Base-by-base conservation (phyloP, 139 green algal species). In the Parachlorella kessleri region DNA sequence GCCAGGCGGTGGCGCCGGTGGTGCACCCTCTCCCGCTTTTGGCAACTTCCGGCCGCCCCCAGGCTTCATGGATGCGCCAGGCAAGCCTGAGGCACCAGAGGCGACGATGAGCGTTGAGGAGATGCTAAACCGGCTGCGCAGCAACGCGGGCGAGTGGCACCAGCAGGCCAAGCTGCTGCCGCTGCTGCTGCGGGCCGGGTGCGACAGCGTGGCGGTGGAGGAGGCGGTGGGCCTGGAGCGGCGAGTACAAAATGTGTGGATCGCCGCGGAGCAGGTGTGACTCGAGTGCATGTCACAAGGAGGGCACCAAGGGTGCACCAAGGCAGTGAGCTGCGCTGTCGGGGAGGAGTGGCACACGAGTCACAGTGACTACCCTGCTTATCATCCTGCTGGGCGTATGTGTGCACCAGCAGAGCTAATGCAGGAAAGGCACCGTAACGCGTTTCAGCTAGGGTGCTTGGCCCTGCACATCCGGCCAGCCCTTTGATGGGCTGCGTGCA, bases 31-130 rank as follows among this genome's bases (percentile, higher is more conserved):
- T n/a, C n/a, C 78, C 26, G 42, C 53, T 36, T 69, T 68, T 4
- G 78, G 86, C 66, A 81, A 85, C 55, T 94, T 90, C 80, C 76
- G 91, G 1, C 92, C 92, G 4, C 92, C 91, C 2, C 83, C 92
- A 3, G 92, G 92, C 32, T 96, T 96, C 84, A 95, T 96, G 91
- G 86, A 95, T 35, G 79, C 80, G 1, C 78, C 21, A 37, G 37
- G 38, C 4, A 41, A 32, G 73, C 72, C n/a, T 63, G 82, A 8
- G 71, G 10, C 66, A 36, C 66, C 48, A 3, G 40, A 73, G 23
- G 1, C 32, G n/a, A 55, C 74, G 65, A 53, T 90, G 65, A 28
- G 73, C 30, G 24, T 36, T 18, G 80, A 86, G 4, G 69, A 76
- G 38, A 84, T 93, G 83, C 66, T 95, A 2, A 85, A 79, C 54